These are phyloP conservation scores for Trichophyton benhamiae DNA, from an alignment of 2,329 filamentous ascomycete species.

Conservation along the genomic window DNA sequence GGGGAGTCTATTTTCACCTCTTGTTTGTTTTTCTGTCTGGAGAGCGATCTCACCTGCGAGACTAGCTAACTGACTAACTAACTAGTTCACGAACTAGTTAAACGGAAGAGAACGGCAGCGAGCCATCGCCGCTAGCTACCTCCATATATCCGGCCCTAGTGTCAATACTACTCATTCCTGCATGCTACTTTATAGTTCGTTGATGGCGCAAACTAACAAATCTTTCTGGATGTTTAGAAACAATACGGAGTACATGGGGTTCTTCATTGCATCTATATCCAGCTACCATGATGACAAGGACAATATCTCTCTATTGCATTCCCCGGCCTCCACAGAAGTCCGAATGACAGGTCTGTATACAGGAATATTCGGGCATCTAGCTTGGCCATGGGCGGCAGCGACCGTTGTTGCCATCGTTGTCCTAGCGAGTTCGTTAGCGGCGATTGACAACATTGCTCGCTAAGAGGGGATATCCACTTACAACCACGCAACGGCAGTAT, in stretches of 20 bases:
- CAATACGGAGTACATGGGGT: not conserved
- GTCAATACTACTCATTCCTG: too few species aligned
- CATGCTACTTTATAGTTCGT: not conserved
- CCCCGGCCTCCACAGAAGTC: not conserved
- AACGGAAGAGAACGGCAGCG: too few species aligned
- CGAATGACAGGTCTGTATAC: not conserved
- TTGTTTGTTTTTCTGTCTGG: not conserved
- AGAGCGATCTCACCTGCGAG: too few species aligned
- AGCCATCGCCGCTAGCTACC: not conserved
- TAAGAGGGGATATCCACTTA: not conserved
- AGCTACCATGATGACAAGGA: not conserved
- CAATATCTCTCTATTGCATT: not conserved
- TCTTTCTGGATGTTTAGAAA: not conserved
- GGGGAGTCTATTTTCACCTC: not conserved
- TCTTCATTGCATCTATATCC: not conserved
- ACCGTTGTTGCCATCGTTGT: not conserved
- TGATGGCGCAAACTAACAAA: not conserved
- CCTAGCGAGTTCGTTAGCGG: not conserved
- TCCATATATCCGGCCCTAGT: not conserved
- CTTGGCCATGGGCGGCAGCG: conserved; percentile 1
- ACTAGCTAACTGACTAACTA: too few species aligned
- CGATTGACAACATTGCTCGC: not conserved
- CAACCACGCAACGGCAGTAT: not conserved
- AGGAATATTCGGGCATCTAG: not conserved
- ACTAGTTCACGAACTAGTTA: too few species aligned